phyloP scores from a whole-genome alignment of 2,329 filamentous ascomycete species.

The Capronia epimyces region DNA sequence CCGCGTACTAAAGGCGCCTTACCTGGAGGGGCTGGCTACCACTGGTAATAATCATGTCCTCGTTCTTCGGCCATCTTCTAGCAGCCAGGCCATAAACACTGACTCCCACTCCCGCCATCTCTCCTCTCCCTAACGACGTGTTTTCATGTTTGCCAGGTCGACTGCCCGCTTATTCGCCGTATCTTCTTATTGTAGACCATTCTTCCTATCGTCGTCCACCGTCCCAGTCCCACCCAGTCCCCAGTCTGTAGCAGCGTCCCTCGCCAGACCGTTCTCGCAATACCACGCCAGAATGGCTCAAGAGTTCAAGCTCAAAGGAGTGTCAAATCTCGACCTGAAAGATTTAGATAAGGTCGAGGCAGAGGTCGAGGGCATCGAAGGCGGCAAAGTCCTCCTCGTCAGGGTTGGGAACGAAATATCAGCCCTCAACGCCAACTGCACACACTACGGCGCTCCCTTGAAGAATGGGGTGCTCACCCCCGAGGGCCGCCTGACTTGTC shows the following conservation, averaged over 20 bases:
- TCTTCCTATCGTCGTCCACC: conserved; percentile 1
- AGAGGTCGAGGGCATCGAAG: conserved; percentile 83
- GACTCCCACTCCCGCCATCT: neutral
- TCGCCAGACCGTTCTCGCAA: conserved; percentile 9
- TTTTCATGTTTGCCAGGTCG: conserved; percentile 11
- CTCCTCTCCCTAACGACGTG: neutral
- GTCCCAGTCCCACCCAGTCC: neutral
- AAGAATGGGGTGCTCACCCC: conserved; percentile 77
- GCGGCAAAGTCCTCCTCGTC: conserved; percentile 77
- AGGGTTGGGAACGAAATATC: conserved; percentile 71
- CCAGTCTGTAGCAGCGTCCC: neutral
- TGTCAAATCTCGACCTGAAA: conserved; percentile 65
- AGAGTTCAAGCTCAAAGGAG: conserved; percentile 28
- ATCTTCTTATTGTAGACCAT: conserved; percentile 10
- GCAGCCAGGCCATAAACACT: neutral
- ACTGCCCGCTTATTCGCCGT: conserved; percentile 5
- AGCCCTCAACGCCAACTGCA: conserved; percentile 76
- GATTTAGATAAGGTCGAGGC: conserved; percentile 80
- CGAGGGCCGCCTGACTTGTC: conserved; percentile 80
- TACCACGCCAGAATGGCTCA: conserved; percentile 23
- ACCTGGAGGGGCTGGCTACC: too few relatives aligned
- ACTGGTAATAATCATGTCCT: too few relatives aligned
- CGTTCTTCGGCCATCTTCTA: neutral
- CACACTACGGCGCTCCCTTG: conserved; percentile 87
- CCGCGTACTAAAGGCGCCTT: too few relatives aligned